Evolutionary conservation across 2,329 filamentous ascomycete genomes (phyloP).

Genomic region (Emmonsiellopsis sp.): DNA sequence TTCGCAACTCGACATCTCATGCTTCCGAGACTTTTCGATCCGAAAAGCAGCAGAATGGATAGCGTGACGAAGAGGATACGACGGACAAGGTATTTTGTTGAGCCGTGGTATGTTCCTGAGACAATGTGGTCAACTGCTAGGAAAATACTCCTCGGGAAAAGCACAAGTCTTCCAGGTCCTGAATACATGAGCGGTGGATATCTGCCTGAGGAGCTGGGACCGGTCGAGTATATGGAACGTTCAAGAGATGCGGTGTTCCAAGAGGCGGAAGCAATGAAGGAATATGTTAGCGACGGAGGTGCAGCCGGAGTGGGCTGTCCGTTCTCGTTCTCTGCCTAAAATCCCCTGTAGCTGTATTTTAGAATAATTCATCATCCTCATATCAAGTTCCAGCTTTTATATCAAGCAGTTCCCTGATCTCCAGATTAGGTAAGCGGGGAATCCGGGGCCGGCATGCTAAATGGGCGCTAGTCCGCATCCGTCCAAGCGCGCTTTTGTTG

Average conservation of each 20-base stretch:
- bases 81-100: neutral
- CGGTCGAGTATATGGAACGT: neutral
- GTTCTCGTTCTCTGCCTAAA: neutral
- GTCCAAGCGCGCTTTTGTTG: neutral
- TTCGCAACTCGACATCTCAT: neutral
- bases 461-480: neutral
- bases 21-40: neutral
- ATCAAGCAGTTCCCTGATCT: too few relatives aligned
- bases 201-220: neutral
- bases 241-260: neutral
- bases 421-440: too few relatives aligned
- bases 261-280: neutral
- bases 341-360: too few relatives aligned
- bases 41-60: constrained; percentile 4
- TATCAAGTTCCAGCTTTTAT: too few relatives aligned
- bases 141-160: neutral
- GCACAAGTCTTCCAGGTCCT: neutral
- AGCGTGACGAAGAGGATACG: neutral
- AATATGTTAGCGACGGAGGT: neutral
- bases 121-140: neutral
- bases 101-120: neutral
- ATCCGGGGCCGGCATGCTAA: too few relatives aligned
- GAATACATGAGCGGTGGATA: neutral
- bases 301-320: neutral
- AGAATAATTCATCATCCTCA: too few relatives aligned